Percentiles rank a stretch among this genome's conserved stretches.
phyloP scores from a whole-genome alignment of 176 grass and related monocot genomes.

The Juncus effusus region DNA sequence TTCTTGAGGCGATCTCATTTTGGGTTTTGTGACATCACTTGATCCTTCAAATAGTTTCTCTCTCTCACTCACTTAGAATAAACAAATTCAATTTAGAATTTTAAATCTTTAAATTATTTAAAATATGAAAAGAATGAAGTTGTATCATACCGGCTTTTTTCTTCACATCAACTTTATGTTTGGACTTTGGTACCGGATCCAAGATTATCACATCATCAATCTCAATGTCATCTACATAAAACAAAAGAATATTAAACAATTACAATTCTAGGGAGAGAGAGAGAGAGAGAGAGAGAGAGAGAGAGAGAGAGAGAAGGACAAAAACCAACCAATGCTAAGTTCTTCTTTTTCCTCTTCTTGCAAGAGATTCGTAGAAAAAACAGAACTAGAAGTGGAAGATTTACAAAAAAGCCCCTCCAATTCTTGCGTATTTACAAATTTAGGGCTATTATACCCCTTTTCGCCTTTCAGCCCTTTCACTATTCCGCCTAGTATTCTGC shows the following conservation, averaged over 20 bases:
- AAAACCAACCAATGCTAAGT: slow-evolving; percentile 36
- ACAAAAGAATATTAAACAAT: slow-evolving; percentile 22
- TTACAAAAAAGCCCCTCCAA: slow-evolving; percentile 63
- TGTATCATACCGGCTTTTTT: slow-evolving; percentile 37
- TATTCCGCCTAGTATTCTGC: slow-evolving; percentile 34
- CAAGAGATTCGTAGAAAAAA: slow-evolving; percentile 33
- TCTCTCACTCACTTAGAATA: slow-evolving; percentile 39
- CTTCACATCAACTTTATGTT: slow-evolving; percentile 26
- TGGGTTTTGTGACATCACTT: slow-evolving; percentile 50
- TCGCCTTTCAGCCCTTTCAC: slow-evolving; percentile 47
- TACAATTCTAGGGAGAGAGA: neutral
- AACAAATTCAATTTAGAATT: slow-evolving; percentile 1
- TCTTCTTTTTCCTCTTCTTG: slow-evolving; percentile 38
- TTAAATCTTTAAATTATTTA: slow-evolving; percentile 6
- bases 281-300: slow-evolving; percentile 35
- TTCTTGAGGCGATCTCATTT: slow-evolving; percentile 72
- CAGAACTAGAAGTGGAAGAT: slow-evolving; percentile 34
- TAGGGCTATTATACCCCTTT: slow-evolving; percentile 33
- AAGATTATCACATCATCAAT: slow-evolving; percentile 48
- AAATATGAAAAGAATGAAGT: slow-evolving; percentile 4
- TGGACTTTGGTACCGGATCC: slow-evolving; percentile 28
- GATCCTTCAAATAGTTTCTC: slow-evolving; percentile 57
- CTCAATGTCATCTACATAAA: slow-evolving; percentile 71
- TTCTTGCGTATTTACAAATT: slow-evolving; percentile 20
- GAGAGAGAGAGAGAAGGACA: slow-evolving; percentile 8